These are phyloP conservation scores for Wickerhamiella infanticola DNA, from an alignment of 1,139 yeast genomes.

Conservation along the genomic window DNA sequence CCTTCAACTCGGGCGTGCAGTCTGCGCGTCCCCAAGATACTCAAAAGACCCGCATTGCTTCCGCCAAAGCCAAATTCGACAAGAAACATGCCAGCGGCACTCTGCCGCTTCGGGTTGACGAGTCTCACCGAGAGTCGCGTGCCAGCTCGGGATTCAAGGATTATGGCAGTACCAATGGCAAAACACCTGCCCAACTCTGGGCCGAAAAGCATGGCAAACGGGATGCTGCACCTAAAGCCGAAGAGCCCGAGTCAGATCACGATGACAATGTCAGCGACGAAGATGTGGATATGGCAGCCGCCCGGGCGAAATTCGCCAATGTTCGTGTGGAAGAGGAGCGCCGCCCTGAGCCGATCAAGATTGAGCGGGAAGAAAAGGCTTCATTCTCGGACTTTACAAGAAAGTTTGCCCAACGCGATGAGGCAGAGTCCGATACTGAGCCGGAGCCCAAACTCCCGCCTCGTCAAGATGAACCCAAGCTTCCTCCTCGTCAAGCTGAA, in stretches of 20 bases:
- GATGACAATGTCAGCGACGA: conserved; percentile 2
- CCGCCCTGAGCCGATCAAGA: conserved; percentile 7
- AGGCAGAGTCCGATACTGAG: not conserved
- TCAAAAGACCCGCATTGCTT: conserved; percentile 12
- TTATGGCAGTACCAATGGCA: conserved; percentile 60
- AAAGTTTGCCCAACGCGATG: conserved; percentile 11
- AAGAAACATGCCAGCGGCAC: not conserved
- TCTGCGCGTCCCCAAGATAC: conserved; percentile 12
- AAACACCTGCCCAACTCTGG: conserved; percentile 92
- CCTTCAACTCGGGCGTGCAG: conserved; percentile 14
- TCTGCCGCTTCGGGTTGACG: not conserved
- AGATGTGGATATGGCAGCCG: conserved; percentile 9
- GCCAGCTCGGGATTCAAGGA: conserved; percentile 54
- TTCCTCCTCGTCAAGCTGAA: conserved; percentile 5
- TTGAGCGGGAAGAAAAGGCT: conserved; percentile 6
- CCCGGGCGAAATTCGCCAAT: conserved; percentile 12
- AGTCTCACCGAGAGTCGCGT: conserved; percentile 22
- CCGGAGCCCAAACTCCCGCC: not conserved
- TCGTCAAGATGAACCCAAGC: not conserved
- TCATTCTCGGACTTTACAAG: conserved; percentile 15
- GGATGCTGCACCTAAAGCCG: conserved; percentile 9
- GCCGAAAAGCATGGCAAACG: conserved; percentile 69
- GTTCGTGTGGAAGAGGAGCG: conserved; percentile 6
- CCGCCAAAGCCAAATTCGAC: conserved; percentile 16
- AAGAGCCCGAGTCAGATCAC: conserved; percentile 9